These are phyloP conservation scores for Zizania palustris DNA, from an alignment of 202 grass and related monocot species.

Conservation along the genomic window DNA sequence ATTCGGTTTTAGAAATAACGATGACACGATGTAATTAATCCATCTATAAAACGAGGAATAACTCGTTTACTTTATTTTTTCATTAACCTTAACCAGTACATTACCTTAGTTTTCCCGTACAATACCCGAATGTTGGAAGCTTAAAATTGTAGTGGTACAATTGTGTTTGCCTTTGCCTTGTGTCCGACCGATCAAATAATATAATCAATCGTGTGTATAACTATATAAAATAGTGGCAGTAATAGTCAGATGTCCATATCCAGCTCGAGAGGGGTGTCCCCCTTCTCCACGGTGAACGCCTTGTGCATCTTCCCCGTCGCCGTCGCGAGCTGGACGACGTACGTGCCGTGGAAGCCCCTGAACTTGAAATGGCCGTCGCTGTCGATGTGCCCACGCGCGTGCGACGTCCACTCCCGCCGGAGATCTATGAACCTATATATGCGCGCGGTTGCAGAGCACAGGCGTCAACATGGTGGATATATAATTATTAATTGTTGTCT, in stretches of 20 bases:
- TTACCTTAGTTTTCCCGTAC: conserved; percentile 42
- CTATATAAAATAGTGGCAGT: neutral
- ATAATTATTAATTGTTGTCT: neutral
- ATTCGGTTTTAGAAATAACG: no score
- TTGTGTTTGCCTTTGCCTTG: neutral
- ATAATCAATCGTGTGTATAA: conserved; percentile 22
- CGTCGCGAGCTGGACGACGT: conserved; percentile 55
- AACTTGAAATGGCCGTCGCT: conserved; percentile 46
- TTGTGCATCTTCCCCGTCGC: conserved; percentile 50
- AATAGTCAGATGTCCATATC: conserved; percentile 50
- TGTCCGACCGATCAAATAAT: conserved; percentile 2
- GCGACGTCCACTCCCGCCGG: conserved; percentile 51
- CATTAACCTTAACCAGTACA: conserved; percentile 46
- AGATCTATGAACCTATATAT: conserved; percentile 58
- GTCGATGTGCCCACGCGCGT: conserved; percentile 59
- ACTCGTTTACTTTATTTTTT: conserved; percentile 48
- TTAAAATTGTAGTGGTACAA: conserved; percentile 15
- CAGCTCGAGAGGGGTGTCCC: conserved; percentile 59
- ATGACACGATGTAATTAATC: no score
- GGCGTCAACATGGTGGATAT: neutral
- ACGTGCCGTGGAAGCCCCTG: conserved; percentile 59
- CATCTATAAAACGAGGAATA: conserved; percentile 47
- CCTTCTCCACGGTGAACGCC: conserved; percentile 69
- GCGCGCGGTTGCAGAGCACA: neutral
- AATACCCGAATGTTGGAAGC: conserved; percentile 31